Conservation (phyloP, 2,329 filamentous ascomycete species). For the Aureobasidium musti region DNA sequence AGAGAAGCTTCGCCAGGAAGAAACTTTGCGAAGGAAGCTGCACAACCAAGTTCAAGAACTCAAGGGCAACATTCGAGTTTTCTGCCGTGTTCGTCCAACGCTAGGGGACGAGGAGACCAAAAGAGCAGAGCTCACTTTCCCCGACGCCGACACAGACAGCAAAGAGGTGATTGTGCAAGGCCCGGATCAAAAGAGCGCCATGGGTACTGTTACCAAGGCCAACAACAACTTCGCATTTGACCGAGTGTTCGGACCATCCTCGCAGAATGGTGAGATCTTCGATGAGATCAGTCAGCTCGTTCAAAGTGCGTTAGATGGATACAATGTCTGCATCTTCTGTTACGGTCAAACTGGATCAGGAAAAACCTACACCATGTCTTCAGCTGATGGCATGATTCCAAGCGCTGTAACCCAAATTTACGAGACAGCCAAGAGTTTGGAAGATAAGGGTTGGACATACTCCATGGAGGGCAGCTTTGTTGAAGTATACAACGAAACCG, state of each 20-base stretch:
- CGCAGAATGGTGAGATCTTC: slow-evolving; percentile 84
- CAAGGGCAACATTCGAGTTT: slow-evolving; percentile 97
- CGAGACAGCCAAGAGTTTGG: slow-evolving; percentile 76
- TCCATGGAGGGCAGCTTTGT: slow-evolving; percentile 93
- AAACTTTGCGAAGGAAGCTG: slow-evolving; percentile 83
- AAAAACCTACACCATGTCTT: slow-evolving; percentile 97
- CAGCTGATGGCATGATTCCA: slow-evolving; percentile 89
- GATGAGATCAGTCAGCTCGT: slow-evolving; percentile 96
- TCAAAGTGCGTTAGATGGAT: slow-evolving; percentile 93
- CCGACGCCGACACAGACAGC: slow-evolving; percentile 70
- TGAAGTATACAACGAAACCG: slow-evolving; percentile 97
- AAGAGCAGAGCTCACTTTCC: slow-evolving; percentile 74
- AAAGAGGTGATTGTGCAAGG: slow-evolving; percentile 84
- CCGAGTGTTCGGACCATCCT: slow-evolving; percentile 78
- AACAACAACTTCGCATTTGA: slow-evolving; percentile 89
- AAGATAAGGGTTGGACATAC: slow-evolving; percentile 92
- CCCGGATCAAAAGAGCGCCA: slow-evolving; percentile 77
- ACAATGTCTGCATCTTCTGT: slow-evolving; percentile 98
- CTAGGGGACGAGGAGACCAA: slow-evolving; percentile 62
- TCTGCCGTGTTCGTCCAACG: slow-evolving; percentile 87
- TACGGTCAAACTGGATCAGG: slow-evolving; percentile 97
- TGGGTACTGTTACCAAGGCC: slow-evolving; percentile 74
- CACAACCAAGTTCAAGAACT: slow-evolving; percentile 98
- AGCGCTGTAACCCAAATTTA: slow-evolving; percentile 93
- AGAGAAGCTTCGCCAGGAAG: slow-evolving; percentile 84